Base-by-base conservation (phyloP, 768 basidiomycete species). In the Brasilioporus rufonigricans region DNA sequence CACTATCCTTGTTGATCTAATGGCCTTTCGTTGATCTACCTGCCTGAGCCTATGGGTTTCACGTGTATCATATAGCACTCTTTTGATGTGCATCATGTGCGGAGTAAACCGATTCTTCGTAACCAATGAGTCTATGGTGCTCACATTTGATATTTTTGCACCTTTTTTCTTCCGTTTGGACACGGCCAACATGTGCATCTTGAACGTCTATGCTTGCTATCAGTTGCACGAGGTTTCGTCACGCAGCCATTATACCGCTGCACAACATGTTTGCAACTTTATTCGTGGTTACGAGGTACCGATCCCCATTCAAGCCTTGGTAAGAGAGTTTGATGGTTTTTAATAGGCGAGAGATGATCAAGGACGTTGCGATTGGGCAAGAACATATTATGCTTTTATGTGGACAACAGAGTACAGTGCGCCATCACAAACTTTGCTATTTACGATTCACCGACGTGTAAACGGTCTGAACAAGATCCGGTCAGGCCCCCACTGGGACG, bases 1-100 rank as follows among this genome's bases (percentile, higher is more conserved):
- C 53, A 95, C 91, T 19, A 95, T 96, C 64, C 76, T 93, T 43
- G 91, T 96, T 32, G 93, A 95, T 73, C 71, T 93, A 44, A 79
- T 81, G 78, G 40, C 49, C 16, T 50, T 76, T 93, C 41, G 91
- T 95, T 39, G 93, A 95, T 73, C 72, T 93, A 45, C 79, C 80
- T 78, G 78, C 81, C n/a, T 79, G 66, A 55, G n/a, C 44, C 36
- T 19, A 24, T 16, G 26, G 19, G n/a, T 44, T 52, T 32, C 45
- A 44, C 50, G 50, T 60, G 60, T 56, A 60, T 55, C 39, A 52
- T 58, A 48, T 41, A 50, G 27, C 44, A 45, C 36, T 7, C 41
- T 32, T n/a, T 55, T 43, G 44, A 27, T 49, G 36, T 38, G 31
- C 21, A 12, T 54, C 52, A 41, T 39, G 27, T 50, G 32, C 49